Conservation (phyloP, 805 yeast genomes). For the Sugiyamaella lignohabitans region DNA sequence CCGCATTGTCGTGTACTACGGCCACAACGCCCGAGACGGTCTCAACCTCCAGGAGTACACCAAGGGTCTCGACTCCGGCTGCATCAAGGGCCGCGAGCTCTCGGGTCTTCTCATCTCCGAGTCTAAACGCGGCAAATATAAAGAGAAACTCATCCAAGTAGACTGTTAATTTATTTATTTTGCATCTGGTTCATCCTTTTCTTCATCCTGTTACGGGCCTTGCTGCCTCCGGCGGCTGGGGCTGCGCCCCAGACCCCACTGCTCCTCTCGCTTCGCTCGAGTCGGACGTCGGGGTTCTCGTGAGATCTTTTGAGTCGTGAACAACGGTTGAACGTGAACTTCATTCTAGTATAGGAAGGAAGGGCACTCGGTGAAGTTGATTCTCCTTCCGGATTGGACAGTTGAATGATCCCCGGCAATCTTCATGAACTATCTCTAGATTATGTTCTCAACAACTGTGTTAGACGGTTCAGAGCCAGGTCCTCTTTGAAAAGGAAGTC, state of each 20-base stretch:
- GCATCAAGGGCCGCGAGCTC: constrained; percentile 67
- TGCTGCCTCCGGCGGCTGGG: neutral
- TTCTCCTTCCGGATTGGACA: no score
- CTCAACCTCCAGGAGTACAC: constrained; percentile 57
- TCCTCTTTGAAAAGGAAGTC: no score
- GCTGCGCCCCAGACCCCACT: neutral
- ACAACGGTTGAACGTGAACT: no score
- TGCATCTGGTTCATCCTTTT: neutral
- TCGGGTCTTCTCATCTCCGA: constrained; percentile 50
- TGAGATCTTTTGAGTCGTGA: no score
- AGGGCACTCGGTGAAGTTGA: no score
- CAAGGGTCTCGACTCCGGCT: constrained; percentile 76
- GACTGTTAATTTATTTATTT: constrained; percentile 18
- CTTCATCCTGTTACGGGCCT: neutral
- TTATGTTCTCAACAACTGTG: no score
- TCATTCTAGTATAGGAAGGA: no score
- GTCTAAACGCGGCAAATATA: constrained; percentile 21
- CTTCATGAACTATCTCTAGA: no score
- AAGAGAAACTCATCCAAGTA: constrained; percentile 27
- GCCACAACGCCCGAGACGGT: constrained; percentile 83
- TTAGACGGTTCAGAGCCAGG: no score
- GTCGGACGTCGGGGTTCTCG: no score
- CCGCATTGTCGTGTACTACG: constrained; percentile 56
- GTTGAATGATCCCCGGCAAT: no score
- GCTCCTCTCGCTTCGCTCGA: neutral